Conservation (phyloP, 2,329 filamentous ascomycete genomes). For the Neoscytalidium dimidiatum region DNA sequence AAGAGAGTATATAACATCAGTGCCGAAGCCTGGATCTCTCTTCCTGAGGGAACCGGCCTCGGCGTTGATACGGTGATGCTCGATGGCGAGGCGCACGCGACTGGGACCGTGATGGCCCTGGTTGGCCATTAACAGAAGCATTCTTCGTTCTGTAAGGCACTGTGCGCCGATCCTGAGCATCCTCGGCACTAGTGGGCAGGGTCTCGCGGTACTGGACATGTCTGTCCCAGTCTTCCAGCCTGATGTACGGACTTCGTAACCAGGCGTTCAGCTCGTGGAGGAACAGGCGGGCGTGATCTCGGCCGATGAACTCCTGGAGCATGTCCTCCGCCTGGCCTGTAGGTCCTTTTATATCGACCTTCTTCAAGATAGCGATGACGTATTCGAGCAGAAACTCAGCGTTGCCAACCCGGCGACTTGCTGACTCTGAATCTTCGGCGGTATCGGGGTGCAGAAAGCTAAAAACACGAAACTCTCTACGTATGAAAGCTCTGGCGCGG, state of each 20-base stretch:
- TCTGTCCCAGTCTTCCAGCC: constrained; percentile 76
- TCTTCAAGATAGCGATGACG: constrained; percentile 79
- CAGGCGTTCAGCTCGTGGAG: constrained; percentile 83
- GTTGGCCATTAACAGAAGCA: background rate
- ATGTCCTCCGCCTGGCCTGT: constrained; percentile 78
- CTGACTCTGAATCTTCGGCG: constrained; percentile 26
- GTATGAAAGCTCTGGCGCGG: constrained; percentile 77
- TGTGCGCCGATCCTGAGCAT: background rate
- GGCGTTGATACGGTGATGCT: constrained; percentile 6
- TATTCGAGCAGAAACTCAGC: constrained; percentile 86
- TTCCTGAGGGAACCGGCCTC: background rate
- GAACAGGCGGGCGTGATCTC: constrained; percentile 72
- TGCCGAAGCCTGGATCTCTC: background rate
- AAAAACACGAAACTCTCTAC: constrained; percentile 83
- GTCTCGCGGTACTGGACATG: constrained; percentile 67
- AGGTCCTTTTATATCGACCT: constrained; percentile 77
- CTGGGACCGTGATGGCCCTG: background rate
- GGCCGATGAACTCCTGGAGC: constrained; percentile 75
- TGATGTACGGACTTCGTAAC: constrained; percentile 76
- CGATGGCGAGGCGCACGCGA: background rate
- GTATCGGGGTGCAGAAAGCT: constrained; percentile 58
- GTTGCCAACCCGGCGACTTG: constrained; percentile 61
- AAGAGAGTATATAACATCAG: too few relatives aligned
- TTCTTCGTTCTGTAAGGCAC: background rate
- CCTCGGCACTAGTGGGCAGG: constrained; percentile 18